Conservation (phyloP, 805 yeast genomes). For the Saturnispora galanensis region DNA sequence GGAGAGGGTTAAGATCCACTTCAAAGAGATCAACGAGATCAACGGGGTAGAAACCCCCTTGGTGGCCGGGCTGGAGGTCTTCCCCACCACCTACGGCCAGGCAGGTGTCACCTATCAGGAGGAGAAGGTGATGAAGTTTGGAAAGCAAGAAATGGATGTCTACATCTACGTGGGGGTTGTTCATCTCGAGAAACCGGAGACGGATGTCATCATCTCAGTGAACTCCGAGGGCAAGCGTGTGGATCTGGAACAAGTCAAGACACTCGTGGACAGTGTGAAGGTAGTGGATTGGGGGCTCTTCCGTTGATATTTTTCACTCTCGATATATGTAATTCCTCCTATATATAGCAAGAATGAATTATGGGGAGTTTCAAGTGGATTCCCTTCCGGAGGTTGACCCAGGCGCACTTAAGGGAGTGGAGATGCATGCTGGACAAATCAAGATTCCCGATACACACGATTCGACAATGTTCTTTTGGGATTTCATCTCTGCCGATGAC, state of each 20-base stretch:
- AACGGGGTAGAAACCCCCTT: neutral
- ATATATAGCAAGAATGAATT: neutral
- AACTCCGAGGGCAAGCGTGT: neutral
- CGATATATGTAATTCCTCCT: neutral
- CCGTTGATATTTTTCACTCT: neutral
- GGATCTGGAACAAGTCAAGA: neutral
- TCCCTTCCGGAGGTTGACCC: neutral
- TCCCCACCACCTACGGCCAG: neutral
- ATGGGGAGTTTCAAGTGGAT: neutral
- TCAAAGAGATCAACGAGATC: conserved; percentile 1
- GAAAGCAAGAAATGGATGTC: neutral
- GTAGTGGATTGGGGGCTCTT: conserved; percentile 6
- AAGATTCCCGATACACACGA: conserved; percentile 4
- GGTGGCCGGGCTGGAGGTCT: neutral
- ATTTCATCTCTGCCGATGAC: conserved; percentile 30
- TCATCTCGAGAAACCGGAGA: neutral
- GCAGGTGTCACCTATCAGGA: neutral
- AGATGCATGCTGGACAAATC: conserved; percentile 13
- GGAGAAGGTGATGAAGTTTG: conserved; percentile 4
- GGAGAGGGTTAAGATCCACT: neutral
- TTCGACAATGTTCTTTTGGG: conserved; percentile 62
- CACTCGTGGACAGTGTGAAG: conserved; percentile 1
- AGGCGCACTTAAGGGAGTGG: neutral
- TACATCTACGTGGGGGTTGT: conserved; percentile 3
- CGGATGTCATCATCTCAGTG: conserved; percentile 1